Percentiles rank a stretch among this genome's conserved stretches.
These are phyloP conservation scores for Candida tetrigidarum DNA, from an alignment of 1,139 yeast species.

Conservation along the genomic window DNA sequence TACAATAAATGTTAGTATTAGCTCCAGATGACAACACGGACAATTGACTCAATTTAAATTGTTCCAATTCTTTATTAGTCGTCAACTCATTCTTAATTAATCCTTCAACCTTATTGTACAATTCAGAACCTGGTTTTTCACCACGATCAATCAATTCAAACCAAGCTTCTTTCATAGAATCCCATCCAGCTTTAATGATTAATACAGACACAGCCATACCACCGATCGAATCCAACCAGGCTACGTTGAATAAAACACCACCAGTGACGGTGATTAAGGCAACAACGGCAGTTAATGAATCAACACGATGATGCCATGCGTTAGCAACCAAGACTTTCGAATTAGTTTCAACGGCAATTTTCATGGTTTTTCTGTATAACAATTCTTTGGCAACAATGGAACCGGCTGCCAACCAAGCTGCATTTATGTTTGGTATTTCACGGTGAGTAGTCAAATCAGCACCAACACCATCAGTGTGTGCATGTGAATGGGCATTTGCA, in stretches of 20 bases:
- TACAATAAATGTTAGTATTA: conserved; percentile 46
- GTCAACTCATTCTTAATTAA: conserved; percentile 27
- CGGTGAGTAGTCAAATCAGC: conserved; percentile 16
- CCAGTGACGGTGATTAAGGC: conserved; percentile 89
- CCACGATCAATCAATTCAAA: conserved; percentile 75
- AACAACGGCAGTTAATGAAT: conserved; percentile 87
- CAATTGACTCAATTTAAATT: conserved; percentile 47
- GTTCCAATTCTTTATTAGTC: conserved; percentile 18
- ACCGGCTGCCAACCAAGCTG: conserved; percentile 95
- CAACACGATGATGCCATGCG: conserved; percentile 99
- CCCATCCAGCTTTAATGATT: conserved; percentile 83
- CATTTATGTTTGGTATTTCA: conserved; percentile 75
- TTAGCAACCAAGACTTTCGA: conserved; percentile 93
- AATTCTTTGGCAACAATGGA: conserved; percentile 87
- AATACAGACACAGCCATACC: conserved; percentile 83
- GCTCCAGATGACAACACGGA: conserved; percentile 76
- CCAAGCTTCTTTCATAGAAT: conserved; percentile 70
- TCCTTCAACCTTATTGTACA: conserved; percentile 29
- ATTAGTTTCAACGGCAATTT: conserved; percentile 74
- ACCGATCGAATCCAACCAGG: conserved; percentile 91
- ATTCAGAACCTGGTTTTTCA: conserved; percentile 34
- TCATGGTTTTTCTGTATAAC: conserved; percentile 79
- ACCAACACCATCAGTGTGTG: conserved; percentile 19
- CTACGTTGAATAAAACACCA: conserved; percentile 74
- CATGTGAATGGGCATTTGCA: conserved; percentile 42